These are phyloP conservation scores for Stephania yunnanensis DNA, from an alignment of 164 flowering plant genomes.

Conservation along the genomic window DNA sequence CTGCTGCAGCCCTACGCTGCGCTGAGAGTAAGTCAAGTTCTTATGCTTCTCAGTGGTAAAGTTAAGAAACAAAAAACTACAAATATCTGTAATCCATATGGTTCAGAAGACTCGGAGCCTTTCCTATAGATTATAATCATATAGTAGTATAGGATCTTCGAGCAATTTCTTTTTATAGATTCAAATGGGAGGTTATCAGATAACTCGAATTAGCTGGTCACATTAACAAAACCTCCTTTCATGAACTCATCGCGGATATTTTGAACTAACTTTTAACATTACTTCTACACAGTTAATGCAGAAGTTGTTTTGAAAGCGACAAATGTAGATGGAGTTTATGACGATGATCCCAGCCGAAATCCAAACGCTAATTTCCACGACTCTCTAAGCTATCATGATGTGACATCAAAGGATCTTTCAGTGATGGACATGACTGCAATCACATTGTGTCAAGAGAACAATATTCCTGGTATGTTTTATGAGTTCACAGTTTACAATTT, in stretches of 20 bases:
- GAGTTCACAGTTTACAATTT: not conserved
- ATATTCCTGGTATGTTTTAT: constrained; percentile 70
- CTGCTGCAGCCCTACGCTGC: constrained; percentile 98
- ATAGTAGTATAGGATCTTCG: too few species aligned
- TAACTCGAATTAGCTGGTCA: not conserved
- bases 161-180: not conserved
- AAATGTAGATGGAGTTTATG: constrained; percentile 92
- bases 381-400: constrained; percentile 77
- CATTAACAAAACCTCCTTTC: not conserved
- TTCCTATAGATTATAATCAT: not conserved
- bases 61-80: not conserved
- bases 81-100: too few species aligned
- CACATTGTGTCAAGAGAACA: constrained; percentile 92
- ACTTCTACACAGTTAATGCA: constrained; percentile 69
- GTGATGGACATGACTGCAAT: constrained; percentile 99
- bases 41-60: not conserved
- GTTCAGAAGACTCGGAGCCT: too few species aligned
- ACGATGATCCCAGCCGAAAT: constrained; percentile 67
- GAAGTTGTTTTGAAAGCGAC: constrained; percentile 97
- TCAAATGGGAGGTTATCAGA: not conserved
- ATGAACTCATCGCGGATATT: not conserved
- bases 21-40: constrained; percentile 78
- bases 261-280: not conserved
- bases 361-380: constrained; percentile 79
- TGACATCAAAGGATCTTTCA: constrained; percentile 80